A percentile compares a stretch with the other conserved stretches of the same genome.
Conservation (phyloP, 2,329 filamentous ascomycete genomes). For the Colletotrichum noveboracense region DNA sequence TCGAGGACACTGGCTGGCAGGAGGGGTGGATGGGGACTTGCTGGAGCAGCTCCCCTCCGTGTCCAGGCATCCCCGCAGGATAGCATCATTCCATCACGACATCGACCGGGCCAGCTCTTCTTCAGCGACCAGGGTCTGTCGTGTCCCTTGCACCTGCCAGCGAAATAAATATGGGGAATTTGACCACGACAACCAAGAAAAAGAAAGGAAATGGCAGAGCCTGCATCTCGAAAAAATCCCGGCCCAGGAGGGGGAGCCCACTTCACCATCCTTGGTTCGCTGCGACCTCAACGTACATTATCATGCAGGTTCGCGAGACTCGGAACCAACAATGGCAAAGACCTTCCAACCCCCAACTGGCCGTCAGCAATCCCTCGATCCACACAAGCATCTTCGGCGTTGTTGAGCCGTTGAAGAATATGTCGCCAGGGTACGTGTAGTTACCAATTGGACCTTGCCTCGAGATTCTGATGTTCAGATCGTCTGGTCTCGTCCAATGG, state of each 20-base stretch:
- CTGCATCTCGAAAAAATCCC: conserved; percentile 18
- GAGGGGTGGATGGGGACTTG: conserved; percentile 9
- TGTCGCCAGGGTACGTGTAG: conserved; percentile 1
- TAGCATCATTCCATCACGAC: conserved; percentile 17
- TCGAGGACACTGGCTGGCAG: not conserved
- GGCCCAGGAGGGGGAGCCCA: not conserved
- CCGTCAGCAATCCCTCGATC: conserved; percentile 14
- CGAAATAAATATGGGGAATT: not conserved
- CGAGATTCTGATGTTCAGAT: not conserved
- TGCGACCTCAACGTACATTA: conserved; percentile 11
- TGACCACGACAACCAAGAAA: conserved; percentile 4
- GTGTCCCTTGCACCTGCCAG: not conserved
- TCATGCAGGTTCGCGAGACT: conserved; percentile 15
- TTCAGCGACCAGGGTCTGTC: conserved; percentile 9
- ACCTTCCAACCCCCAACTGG: not conserved
- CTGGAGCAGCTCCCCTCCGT: not conserved
- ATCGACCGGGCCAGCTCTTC: conserved; percentile 20
- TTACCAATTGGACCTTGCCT: not conserved
- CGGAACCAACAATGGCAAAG: conserved; percentile 18
- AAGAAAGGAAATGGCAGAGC: not conserved
- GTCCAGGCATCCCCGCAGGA: conserved; percentile 15
- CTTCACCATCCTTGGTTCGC: not conserved
- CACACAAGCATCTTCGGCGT: conserved; percentile 17
- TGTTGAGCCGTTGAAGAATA: conserved; percentile 21
- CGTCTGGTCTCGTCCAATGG: not conserved